Base-by-base conservation (phyloP, 306 rosid species). In the Malus sylvestris region DNA sequence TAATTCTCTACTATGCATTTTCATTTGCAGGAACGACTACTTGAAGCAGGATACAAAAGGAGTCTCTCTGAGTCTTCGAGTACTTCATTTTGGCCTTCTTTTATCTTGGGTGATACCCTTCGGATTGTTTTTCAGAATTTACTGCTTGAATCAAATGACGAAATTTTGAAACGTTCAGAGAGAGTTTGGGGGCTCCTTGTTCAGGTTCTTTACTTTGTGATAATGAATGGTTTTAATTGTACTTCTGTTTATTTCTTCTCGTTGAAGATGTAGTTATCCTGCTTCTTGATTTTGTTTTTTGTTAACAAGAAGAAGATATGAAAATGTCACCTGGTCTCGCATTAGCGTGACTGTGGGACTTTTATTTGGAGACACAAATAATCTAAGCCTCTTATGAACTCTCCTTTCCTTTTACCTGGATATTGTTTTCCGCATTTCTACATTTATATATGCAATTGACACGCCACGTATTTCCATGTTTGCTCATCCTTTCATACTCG, bases 181-280 rank as follows among this genome's bases (percentile, higher is more conserved):
- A 86, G 97, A 82, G 98, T 95, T 73, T 95, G 98, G 98, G 84
- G 91, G 86, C 96, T 95, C 52, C 97, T 95, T 78, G 84, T 95
- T 85, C 91, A 92, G 98, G 98, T 94, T 79, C 70, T 77, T 45
- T 52, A 42, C 49, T 59, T 72, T 16, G 71, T 63, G 51, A 66
- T 40, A 60, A 38, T 44, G 32, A 51, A 33, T 11, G 6, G 8
- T 5, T 72, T 45, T 32, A 32, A 45, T 74, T 16, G 11, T 33
- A 22, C 2, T 40, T 61, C 33, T 22, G 20, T 27, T 23, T 30
- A 23, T 35, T 10, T 29, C 22, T 16, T 64, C 12, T 67, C 51
- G 20, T 51, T 51, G 55, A 51, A 15, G 20, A 49, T 51, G 55
- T 58, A 73, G 30, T 49, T 52, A 33, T 66, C 20, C 20, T 64